phyloP scores from a whole-genome alignment of 768 basidiomycete species.

The Filobasidium floriforme region DNA sequence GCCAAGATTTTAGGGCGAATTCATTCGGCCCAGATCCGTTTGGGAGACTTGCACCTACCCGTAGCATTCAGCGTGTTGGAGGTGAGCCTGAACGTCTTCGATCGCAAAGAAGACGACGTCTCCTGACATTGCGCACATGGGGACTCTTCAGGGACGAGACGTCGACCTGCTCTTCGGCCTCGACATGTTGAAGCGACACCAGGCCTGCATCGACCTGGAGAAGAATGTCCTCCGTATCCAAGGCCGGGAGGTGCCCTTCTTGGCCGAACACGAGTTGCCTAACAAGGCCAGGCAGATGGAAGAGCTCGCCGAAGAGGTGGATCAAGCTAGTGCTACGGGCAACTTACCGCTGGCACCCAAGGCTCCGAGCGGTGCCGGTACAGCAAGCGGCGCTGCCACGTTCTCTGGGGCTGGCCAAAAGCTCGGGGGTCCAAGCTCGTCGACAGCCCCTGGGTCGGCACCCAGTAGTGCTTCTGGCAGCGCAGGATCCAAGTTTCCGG shows the following conservation, averaged over 20 bases:
- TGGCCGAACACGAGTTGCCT: slow-evolving; percentile 90
- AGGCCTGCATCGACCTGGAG: slow-evolving; percentile 87
- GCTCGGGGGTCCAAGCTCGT: slow-evolving; percentile 51
- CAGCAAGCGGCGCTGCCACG: slow-evolving; percentile 19
- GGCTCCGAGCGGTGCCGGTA: slow-evolving; percentile 9
- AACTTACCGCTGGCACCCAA: slow-evolving; percentile 30
- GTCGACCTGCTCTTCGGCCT: slow-evolving; percentile 94
- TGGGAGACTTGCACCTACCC: slow-evolving; percentile 72
- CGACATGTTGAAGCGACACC: slow-evolving; percentile 98
- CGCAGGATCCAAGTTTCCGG: slow-evolving; percentile 46
- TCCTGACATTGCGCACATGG: not conserved
- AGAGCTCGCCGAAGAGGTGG: slow-evolving; percentile 32
- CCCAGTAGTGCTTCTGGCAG: slow-evolving; percentile 12
- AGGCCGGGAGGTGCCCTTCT: slow-evolving; percentile 76
- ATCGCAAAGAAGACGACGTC: slow-evolving; percentile 6
- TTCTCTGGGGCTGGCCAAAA: slow-evolving; percentile 69
- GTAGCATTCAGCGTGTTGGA: slow-evolving; percentile 96
- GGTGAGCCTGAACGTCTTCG: slow-evolving; percentile 47
- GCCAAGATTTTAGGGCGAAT: slow-evolving; percentile 89
- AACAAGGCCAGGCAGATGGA: slow-evolving; percentile 55
- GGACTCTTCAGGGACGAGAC: slow-evolving; percentile 59
- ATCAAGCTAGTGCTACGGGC: slow-evolving; percentile 29
- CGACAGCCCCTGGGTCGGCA: slow-evolving; percentile 18
- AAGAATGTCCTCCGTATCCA: slow-evolving; percentile 88
- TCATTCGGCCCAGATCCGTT: slow-evolving; percentile 83